Percentiles rank a stretch among this genome's conserved stretches.
phyloP scores from a whole-genome alignment of 1,284 basidiomycete species.

The Somion occarium region DNA sequence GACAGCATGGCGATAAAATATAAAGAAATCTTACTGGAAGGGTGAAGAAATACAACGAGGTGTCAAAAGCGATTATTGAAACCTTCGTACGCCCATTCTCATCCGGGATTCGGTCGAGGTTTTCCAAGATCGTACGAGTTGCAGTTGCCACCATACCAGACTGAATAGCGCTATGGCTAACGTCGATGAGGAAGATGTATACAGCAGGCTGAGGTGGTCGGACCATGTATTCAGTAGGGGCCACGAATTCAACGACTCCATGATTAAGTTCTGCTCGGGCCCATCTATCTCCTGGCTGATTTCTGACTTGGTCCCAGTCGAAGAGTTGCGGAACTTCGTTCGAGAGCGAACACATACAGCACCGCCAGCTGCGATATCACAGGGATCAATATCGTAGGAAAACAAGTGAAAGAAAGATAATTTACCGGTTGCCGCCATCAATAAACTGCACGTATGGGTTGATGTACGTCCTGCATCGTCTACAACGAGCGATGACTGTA shows the following conservation, averaged over 20 bases:
- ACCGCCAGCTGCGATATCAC: conserved; percentile 76
- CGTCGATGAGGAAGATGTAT: conserved; percentile 97
- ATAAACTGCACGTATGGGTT: conserved; percentile 99
- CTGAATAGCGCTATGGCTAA: conserved; percentile 88
- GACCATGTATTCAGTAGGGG: conserved; percentile 99
- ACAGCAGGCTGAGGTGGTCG: conserved; percentile 97
- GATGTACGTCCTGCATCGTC: conserved; percentile 97
- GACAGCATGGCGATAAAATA: no score
- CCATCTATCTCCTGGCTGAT: conserved; percentile 96
- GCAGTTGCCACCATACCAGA: conserved; percentile 98
- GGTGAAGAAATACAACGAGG: conserved; percentile 95
- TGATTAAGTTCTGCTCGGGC: conserved; percentile 90
- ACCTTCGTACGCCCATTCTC: conserved; percentile 92
- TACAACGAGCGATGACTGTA: conserved; percentile 95
- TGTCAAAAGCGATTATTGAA: conserved; percentile 90
- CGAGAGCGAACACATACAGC: conserved; percentile 98
- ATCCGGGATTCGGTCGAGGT: conserved; percentile 93
- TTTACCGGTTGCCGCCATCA: conserved; percentile 90
- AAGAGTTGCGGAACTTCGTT: conserved; percentile 99
- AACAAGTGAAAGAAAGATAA: conserved; percentile 17
- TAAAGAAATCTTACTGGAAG: conserved; percentile 64
- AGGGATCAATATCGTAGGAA: not conserved
- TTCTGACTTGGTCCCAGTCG: conserved; percentile 94
- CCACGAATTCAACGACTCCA: conserved; percentile 93
- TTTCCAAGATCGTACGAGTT: conserved; percentile 92